These are phyloP conservation scores for Hypoxylon crocopeplum DNA, from an alignment of 495 filamentous ascomycete genomes.

Conservation along the genomic window DNA sequence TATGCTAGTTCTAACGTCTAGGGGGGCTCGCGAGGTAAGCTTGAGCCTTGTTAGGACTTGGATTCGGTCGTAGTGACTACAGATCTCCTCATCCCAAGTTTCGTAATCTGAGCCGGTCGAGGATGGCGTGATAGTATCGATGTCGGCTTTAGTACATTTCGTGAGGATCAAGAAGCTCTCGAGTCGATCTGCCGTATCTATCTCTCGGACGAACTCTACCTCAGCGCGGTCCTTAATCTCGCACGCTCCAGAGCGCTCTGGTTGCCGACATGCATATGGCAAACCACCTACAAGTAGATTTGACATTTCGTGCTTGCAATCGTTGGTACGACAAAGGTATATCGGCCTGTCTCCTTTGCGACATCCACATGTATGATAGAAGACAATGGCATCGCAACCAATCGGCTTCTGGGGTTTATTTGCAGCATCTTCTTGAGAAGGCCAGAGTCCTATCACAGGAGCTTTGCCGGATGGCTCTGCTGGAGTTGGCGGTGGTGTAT, in stretches of 20 bases:
- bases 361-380: constrained; percentile 28
- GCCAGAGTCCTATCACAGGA: neutral
- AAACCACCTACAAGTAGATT: constrained; percentile 16
- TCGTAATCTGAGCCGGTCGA: neutral
- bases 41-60: neutral
- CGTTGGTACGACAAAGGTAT: neutral
- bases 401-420: neutral
- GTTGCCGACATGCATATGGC: constrained; percentile 16
- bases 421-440: neutral
- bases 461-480: neutral
- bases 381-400: constrained; percentile 2
- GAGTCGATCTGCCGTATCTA: constrained; percentile 23
- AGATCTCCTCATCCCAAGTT: constrained; percentile 6
- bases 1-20: neutral
- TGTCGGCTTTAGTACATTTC: constrained; percentile 1
- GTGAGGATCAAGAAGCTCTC: constrained; percentile 11
- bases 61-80: constrained; percentile 3
- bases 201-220: constrained; percentile 20
- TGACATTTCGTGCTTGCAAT: constrained; percentile 2
- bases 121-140: neutral
- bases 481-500: neutral
- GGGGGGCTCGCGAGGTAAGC: neutral
- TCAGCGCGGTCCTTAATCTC: constrained; percentile 4
- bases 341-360: neutral
- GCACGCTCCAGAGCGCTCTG: constrained; percentile 7